Percentiles rank a stretch among this genome's conserved stretches.
phyloP scores from a whole-genome alignment of 2,329 filamentous ascomycete genomes.

The Cercospora canescens region DNA sequence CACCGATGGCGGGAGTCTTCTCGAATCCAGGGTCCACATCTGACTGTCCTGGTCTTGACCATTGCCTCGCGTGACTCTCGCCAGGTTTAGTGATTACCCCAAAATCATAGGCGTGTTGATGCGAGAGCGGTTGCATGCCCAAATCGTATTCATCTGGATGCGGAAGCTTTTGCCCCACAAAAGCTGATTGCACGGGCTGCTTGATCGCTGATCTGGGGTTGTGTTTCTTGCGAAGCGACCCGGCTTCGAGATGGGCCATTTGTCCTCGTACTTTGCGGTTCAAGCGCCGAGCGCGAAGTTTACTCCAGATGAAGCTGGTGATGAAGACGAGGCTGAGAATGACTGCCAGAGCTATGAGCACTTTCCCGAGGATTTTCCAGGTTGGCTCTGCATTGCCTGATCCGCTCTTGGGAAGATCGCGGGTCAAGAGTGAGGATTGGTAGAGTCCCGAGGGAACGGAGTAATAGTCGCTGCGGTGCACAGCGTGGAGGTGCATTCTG shows the following conservation, averaged over 20 bases:
- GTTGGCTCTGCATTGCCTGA: background rate
- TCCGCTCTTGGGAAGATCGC: constrained; percentile 2
- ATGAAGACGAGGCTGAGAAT: background rate
- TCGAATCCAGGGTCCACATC: background rate
- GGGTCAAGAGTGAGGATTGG: constrained; percentile 8
- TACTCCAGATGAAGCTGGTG: background rate
- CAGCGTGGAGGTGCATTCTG: constrained; percentile 13
- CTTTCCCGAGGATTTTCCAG: constrained; percentile 6
- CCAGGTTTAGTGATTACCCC: background rate
- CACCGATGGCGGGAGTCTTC: background rate
- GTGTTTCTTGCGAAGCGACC: background rate
- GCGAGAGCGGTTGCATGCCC: background rate
- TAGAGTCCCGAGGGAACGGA: background rate
- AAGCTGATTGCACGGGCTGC: background rate
- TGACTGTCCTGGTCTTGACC: background rate
- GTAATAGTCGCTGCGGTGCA: constrained; percentile 17
- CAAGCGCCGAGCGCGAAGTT: background rate
- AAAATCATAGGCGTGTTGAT: background rate
- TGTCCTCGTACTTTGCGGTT: background rate
- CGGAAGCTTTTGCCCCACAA: background rate
- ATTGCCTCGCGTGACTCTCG: background rate
- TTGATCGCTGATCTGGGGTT: background rate
- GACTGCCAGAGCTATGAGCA: background rate
- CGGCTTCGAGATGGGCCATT: background rate
- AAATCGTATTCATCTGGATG: background rate